Evolutionary conservation across 805 yeast species (phyloP), one percentile per base, ranked within the genome.

Genomic region (Yarrowia sp.): DNA sequence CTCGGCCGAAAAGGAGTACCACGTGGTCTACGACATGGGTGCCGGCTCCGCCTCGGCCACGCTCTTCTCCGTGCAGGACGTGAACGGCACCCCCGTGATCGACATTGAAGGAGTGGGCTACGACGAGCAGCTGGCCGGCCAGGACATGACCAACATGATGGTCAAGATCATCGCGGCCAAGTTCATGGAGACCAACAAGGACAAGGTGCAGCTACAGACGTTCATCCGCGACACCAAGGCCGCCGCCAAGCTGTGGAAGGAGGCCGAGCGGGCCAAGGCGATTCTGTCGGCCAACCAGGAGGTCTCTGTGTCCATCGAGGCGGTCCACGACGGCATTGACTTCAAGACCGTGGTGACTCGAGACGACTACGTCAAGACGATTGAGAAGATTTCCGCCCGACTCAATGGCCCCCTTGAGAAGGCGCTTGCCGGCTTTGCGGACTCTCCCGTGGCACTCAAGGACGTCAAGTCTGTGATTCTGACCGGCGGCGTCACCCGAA

Each of bases 1-100:
- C 69, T 73, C 74, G 13, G 76, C 76, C 3, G 82, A 81, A 2
- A 83, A 81, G 68, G 86, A 85, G 72, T 83, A 86, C 73, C 90
- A 90, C 74, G 75, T 92, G 61, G 84, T 95, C 42, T 92, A 88
- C 75, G 99, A 95, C 76, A 85, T 90, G 85, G 99, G 99, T 56
- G 94, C 97, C 6, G 96, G 96, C 1, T 88, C 96, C 0, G 90
- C 96, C 0, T 86, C 88, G 67, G 96, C 97, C 1, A 90, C 98
- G 0, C 79, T 95, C n/a, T 85, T 92, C 63, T 86, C 93, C 0
- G 81, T 88, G 70, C 76, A 78, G 17, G 84, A 85, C 24, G 79
- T 81, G 10, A 77, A 82, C 10, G 60, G 72, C 38, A 70, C 72
- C 60, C 71, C 82, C 13, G 74, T 75, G 9, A 79, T 92, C 44